phyloP scores from a whole-genome alignment of 768 basidiomycete genomes.

The Serpula lacrymans region DNA sequence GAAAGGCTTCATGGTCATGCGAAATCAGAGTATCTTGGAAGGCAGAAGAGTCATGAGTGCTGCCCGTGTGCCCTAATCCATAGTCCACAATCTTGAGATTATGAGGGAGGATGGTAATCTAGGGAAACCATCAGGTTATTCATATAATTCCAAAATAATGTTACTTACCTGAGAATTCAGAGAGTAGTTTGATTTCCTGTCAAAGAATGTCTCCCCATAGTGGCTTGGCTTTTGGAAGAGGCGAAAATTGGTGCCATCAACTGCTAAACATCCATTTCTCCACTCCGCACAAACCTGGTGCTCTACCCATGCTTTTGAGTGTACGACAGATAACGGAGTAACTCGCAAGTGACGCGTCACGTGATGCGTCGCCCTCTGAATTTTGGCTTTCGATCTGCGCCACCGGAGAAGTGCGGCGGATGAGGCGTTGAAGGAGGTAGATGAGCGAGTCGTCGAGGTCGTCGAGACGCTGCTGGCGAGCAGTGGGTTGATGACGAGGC shows the following conservation, averaged over 20 bases:
- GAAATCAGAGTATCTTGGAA: constrained; percentile 16
- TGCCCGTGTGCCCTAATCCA: constrained; percentile 30
- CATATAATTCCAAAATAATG: constrained; percentile 1
- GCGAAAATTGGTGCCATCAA: constrained; percentile 38
- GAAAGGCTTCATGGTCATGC: constrained; percentile 18
- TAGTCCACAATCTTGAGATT: constrained; percentile 35
- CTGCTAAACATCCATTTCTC: constrained; percentile 33
- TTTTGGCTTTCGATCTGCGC: too few relatives aligned
- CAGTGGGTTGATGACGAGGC: too few relatives aligned
- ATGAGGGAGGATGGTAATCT: constrained; percentile 16
- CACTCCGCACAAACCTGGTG: constrained; percentile 29
- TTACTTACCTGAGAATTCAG: constrained; percentile 18
- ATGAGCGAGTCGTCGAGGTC: too few relatives aligned
- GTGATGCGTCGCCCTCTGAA: too few relatives aligned
- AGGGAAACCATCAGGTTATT: constrained; percentile 15
- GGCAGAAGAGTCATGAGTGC: constrained; percentile 28
- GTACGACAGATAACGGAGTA: too few relatives aligned
- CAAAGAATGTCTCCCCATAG: constrained; percentile 35
- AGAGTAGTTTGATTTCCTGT: constrained; percentile 27
- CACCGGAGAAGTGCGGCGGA: too few relatives aligned
- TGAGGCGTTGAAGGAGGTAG: too few relatives aligned
- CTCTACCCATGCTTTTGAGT: constrained; percentile 37
- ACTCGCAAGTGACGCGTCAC: too few relatives aligned
- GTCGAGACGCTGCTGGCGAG: too few relatives aligned
- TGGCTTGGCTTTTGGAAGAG: constrained; percentile 25